phyloP scores from a whole-genome alignment of 441 rosid genomes.

The Pelargonium cotyledonis region DNA sequence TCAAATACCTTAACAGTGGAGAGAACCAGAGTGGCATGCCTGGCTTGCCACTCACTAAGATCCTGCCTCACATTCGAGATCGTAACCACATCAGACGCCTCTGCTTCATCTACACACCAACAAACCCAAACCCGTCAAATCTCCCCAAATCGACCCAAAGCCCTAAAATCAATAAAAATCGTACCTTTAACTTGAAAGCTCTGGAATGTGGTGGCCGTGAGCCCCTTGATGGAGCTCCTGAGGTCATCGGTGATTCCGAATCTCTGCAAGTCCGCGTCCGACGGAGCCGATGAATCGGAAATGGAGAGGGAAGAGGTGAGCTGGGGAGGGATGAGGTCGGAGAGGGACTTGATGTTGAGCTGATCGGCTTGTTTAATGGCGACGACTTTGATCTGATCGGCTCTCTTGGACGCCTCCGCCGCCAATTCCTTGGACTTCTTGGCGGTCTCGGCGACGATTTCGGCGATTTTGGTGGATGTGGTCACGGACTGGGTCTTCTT shows the following conservation, averaged over 20 bases:
- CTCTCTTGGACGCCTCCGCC: slow-evolving; percentile 69
- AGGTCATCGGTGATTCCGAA: slow-evolving; percentile 60
- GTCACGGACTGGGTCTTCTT: slow-evolving; percentile 62
- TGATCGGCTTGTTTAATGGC: slow-evolving; percentile 63
- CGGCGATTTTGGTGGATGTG: slow-evolving; percentile 48
- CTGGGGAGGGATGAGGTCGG: slow-evolving; percentile 59
- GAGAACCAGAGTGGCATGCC: slow-evolving; percentile 64
- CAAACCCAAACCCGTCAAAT: slow-evolving; percentile 15
- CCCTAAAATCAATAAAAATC: not conserved
- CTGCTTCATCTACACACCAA: slow-evolving; percentile 30
- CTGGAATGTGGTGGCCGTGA: slow-evolving; percentile 51
- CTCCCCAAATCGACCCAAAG: slow-evolving; percentile 8
- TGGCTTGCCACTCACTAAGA: slow-evolving; percentile 63
- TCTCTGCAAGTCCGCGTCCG: slow-evolving; percentile 37
- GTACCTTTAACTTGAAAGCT: slow-evolving; percentile 54
- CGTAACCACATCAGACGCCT: slow-evolving; percentile 27
- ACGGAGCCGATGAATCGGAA: slow-evolving; percentile 19
- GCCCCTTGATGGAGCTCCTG: slow-evolving; percentile 50
- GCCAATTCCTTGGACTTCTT: slow-evolving; percentile 65
- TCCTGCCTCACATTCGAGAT: slow-evolving; percentile 53
- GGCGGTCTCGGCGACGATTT: slow-evolving; percentile 58
- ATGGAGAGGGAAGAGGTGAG: slow-evolving; percentile 39
- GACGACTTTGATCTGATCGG: slow-evolving; percentile 52
- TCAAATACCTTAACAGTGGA: slow-evolving; percentile 48
- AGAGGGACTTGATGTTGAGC: slow-evolving; percentile 49